Evolutionary conservation across 2,329 filamentous ascomycete genomes (phyloP).

Genomic region (Metarhizium brunneum): DNA sequence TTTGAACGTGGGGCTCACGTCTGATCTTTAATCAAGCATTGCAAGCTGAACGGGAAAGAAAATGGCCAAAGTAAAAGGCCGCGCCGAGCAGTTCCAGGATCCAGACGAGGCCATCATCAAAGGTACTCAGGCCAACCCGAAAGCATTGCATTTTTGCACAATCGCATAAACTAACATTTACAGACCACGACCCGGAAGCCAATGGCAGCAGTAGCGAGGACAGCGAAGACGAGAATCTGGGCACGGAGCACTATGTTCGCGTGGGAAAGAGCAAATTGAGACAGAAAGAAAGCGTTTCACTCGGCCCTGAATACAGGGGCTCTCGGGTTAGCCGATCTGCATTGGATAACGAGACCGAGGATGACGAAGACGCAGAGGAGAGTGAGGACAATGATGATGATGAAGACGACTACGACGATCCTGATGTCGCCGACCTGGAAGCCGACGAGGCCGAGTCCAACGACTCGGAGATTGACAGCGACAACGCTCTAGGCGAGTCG

Average conservation of each 20-base stretch:
- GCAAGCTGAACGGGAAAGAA: constrained; percentile 13
- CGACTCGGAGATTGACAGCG: constrained; percentile 55
- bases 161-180: neutral
- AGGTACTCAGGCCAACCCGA: constrained; percentile 34
- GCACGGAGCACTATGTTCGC: constrained; percentile 77
- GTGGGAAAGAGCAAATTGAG: constrained; percentile 82
- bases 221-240: constrained; percentile 44
- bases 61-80: constrained; percentile 44
- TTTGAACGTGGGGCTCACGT: constrained; percentile 18
- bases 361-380: constrained; percentile 31
- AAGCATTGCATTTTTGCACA: neutral
- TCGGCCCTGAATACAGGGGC: constrained; percentile 77
- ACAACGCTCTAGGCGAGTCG: constrained; percentile 68
- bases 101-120: constrained; percentile 51
- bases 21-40: constrained; percentile 3
- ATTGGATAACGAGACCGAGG: constrained; percentile 45
- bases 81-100: constrained; percentile 52
- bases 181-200: constrained; percentile 77
- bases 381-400: constrained; percentile 29
- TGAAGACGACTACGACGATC: constrained; percentile 46
- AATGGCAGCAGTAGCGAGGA: constrained; percentile 42
- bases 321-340: constrained; percentile 63
- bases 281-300: constrained; percentile 55
- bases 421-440: constrained; percentile 44
- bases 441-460: constrained; percentile 38